Conservation (phyloP, 768 basidiomycete genomes). For the button mushroom (Agaricus bisporus) region DNA sequence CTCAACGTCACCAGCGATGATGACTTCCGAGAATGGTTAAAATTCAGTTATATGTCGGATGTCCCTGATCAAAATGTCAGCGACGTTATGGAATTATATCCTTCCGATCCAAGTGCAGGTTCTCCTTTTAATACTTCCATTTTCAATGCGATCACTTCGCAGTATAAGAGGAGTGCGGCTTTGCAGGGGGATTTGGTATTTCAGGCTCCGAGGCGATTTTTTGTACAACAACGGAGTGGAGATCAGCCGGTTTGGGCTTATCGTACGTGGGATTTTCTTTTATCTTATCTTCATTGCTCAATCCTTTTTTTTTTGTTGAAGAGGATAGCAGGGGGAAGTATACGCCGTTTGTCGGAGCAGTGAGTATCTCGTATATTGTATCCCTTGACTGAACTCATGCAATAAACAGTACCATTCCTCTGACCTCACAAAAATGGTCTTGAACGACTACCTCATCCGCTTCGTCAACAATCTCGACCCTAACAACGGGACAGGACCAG, state of each 20-base stretch:
- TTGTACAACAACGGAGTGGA: conserved; percentile 32
- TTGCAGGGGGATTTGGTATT: conserved; percentile 46
- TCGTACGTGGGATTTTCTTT: conserved; percentile 18
- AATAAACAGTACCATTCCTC: conserved; percentile 32
- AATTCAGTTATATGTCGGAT: conserved; percentile 16
- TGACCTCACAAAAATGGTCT: conserved; percentile 31
- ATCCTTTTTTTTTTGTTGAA: conserved; percentile 16
- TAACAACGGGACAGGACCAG: conserved; percentile 21
- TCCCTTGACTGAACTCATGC: background rate
- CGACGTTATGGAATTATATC: conserved; percentile 25
- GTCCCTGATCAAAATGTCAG: conserved; percentile 16
- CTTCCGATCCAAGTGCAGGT: conserved; percentile 31
- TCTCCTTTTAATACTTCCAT: conserved; percentile 45
- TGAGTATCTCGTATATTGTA: conserved; percentile 15
- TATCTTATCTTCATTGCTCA: background rate
- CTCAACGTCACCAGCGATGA: conserved; percentile 32
- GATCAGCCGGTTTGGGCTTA: conserved; percentile 41
- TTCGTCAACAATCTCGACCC: conserved; percentile 40
- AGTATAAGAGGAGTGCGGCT: conserved; percentile 47
- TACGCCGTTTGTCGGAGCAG: conserved; percentile 36
- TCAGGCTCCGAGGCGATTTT: conserved; percentile 45
- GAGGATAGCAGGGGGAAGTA: conserved; percentile 37
- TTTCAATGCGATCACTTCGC: conserved; percentile 32
- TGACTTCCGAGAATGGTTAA: conserved; percentile 16
- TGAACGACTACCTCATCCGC: conserved; percentile 39